Evolutionary conservation across 106 monocot species (phyloP).

Genomic region (Alisma plantagoaquatica): DNA sequence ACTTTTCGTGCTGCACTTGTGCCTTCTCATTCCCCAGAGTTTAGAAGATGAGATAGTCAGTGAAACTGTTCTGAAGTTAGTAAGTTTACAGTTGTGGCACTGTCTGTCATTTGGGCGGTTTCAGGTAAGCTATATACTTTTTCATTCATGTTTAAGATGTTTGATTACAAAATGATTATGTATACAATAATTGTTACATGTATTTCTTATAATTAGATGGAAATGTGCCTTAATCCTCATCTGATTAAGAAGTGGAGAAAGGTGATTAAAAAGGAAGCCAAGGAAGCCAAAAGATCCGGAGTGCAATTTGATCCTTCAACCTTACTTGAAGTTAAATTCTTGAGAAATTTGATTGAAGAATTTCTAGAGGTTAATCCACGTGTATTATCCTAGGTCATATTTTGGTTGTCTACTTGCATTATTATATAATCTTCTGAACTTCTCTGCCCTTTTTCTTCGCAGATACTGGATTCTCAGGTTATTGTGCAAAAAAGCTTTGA

Average conservation of each 20-base stretch:
- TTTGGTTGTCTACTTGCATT: not conserved
- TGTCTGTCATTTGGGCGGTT: slow-evolving; percentile 73
- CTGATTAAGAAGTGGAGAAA: slow-evolving; percentile 94
- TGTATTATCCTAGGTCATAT: not conserved
- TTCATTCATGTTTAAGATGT: not conserved
- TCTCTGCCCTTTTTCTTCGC: not conserved
- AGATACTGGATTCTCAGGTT: slow-evolving; percentile 91
- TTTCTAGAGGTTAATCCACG: slow-evolving; percentile 66
- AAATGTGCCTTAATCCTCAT: slow-evolving; percentile 85
- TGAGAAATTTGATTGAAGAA: slow-evolving; percentile 87
- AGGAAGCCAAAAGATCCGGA: slow-evolving; percentile 71
- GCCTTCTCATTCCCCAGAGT: slow-evolving; percentile 38
- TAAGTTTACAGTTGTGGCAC: slow-evolving; percentile 86
- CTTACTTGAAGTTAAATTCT: slow-evolving; percentile 66
- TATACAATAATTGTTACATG: slow-evolving; percentile 2
- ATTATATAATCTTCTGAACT: not conserved
- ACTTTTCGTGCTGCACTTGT: too few relatives aligned
- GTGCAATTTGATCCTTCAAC: slow-evolving; percentile 45
- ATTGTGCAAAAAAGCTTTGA: slow-evolving; percentile 27
- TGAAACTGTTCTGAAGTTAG: slow-evolving; percentile 90
- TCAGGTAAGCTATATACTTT: slow-evolving; percentile 38
- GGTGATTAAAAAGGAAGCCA: slow-evolving; percentile 70
- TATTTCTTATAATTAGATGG: slow-evolving; percentile 49
- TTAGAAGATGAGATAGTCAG: slow-evolving; percentile 95
- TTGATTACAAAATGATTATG: not conserved